Evolutionary conservation across 768 basidiomycete species (phyloP), one percentile per base, ranked within the genome.

Genomic region (Boletus pseudo-olivaceus): DNA sequence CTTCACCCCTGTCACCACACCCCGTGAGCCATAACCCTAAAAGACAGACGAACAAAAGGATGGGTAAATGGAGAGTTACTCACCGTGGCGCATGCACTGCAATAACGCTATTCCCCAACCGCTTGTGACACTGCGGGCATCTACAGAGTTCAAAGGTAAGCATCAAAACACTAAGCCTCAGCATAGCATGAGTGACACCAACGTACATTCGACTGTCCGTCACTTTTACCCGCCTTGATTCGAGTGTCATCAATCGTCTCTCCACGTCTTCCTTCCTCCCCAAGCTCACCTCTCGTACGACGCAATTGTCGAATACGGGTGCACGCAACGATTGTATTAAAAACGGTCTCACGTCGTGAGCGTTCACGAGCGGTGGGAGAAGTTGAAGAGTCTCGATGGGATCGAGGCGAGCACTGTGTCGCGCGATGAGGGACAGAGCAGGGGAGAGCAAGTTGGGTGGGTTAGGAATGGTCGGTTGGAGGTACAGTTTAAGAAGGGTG

Each of bases 81-180:
- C 62, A 90, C 92, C 83, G 80, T 38, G 95, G 95, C 8, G 87
- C 77, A 76, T 98, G 95, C 2, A 96, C 90, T 0, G 93, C 93
- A 61, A 98, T 95, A 33, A 95, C 93, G 56, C 91, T 94, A 59
- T 85, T 87, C 6, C 95, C 95, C 23, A 98, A 74, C 15, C 95
- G 83, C 63, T 98, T 98, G 66, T 94, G 90, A 65, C 96, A 98
- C 68, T 95, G 90, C 1, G 95, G 95, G 62, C 95, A 98, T 72
- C 94, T 96, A 59, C 15, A 56, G 43, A 47, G 19, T 51, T 40
- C 38, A 15, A 19, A 20, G 11, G 11, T 54, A 1, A 44, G 39
- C 14, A 44, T 10, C 40, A 4, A 20, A 2, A 26, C 0, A 12
- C 3, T 7, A 1, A 23, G 14, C 20, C 40, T 10, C 15, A 23